A percentile compares a stretch with the other conserved stretches of the same genome.
phyloP scores from a whole-genome alignment of 495 filamentous ascomycete genomes.

The Talaromyces liani region DNA sequence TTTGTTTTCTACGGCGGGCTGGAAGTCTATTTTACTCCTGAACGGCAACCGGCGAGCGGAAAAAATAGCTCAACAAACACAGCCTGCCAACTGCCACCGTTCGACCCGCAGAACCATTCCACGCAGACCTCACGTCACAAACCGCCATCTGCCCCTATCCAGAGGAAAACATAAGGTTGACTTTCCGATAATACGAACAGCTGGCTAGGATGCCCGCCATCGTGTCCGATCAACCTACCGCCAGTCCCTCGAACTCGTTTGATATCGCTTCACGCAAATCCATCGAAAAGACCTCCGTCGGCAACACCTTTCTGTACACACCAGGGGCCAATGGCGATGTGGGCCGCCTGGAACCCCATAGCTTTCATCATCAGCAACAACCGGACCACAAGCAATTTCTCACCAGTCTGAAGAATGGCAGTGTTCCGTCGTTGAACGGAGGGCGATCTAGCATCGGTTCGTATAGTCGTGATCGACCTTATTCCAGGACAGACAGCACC shows the following conservation, averaged over 20 bases:
- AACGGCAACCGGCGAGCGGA: neutral
- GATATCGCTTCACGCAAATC: conserved; percentile 35
- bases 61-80: neutral
- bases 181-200: neutral
- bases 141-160: conserved; percentile 2
- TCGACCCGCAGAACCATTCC: conserved; percentile 2
- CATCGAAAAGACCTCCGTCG: conserved; percentile 39
- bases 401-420: conserved; percentile 33
- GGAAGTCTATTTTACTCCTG: conserved; percentile 3
- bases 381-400: conserved; percentile 28
- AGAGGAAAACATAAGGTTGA: neutral
- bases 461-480: conserved; percentile 39
- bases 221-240: conserved; percentile 25
- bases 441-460: conserved; percentile 41
- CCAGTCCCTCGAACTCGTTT: conserved; percentile 30
- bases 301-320: conserved; percentile 41
- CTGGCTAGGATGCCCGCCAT: conserved; percentile 29
- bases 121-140: conserved; percentile 7
- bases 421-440: conserved; percentile 39
- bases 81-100: neutral
- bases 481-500: conserved; percentile 46
- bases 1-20: neutral
- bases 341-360: conserved; percentile 24
- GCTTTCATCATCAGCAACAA: conserved; percentile 11
- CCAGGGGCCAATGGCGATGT: conserved; percentile 39